These are phyloP conservation scores for Cytospora piceae DNA, from an alignment of 2,329 filamentous ascomycete species.

Conservation along the genomic window DNA sequence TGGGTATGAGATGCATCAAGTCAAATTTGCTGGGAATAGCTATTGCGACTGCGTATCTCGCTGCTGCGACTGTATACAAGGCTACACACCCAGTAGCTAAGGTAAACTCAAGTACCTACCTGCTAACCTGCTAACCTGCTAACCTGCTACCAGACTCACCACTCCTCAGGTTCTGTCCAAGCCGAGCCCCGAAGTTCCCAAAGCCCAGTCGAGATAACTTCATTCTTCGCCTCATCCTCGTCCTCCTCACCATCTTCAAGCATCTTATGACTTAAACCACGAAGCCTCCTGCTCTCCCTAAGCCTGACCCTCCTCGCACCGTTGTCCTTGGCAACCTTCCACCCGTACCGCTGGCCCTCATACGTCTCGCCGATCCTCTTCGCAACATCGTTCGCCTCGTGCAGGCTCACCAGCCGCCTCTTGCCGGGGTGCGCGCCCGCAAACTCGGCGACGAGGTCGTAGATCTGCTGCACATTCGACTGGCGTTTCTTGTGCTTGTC, in stretches of 20 bases:
- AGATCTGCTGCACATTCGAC: slow-evolving; percentile 22
- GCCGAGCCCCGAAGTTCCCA: not conserved
- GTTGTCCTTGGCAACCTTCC: not conserved
- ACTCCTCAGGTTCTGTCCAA: slow-evolving; percentile 5
- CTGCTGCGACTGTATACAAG: too few relatives aligned
- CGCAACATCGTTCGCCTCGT: slow-evolving; percentile 53
- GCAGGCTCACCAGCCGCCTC: slow-evolving; percentile 56
- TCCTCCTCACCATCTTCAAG: slow-evolving; percentile 1
- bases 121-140: not conserved
- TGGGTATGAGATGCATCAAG: too few relatives aligned
- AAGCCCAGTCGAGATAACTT: not conserved
- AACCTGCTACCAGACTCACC: not conserved
- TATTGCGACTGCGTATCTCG: too few relatives aligned
- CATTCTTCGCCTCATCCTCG: not conserved
- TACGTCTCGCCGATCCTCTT: slow-evolving; percentile 35
- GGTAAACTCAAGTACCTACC: too few relatives aligned
- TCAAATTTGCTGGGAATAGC: too few relatives aligned
- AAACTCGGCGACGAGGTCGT: slow-evolving; percentile 35
- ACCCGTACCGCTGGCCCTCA: slow-evolving; percentile 23
- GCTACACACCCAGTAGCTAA: too few relatives aligned
- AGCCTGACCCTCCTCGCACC: not conserved
- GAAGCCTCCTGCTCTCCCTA: not conserved
- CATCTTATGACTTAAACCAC: not conserved
- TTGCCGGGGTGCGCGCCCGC: slow-evolving; percentile 40
- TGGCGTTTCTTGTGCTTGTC: not conserved